A percentile compares a stretch with the other conserved stretches of the same genome.
Evolutionary conservation across 345 rosid species (phyloP).

Genomic region (Gossypioides kirkii): DNA sequence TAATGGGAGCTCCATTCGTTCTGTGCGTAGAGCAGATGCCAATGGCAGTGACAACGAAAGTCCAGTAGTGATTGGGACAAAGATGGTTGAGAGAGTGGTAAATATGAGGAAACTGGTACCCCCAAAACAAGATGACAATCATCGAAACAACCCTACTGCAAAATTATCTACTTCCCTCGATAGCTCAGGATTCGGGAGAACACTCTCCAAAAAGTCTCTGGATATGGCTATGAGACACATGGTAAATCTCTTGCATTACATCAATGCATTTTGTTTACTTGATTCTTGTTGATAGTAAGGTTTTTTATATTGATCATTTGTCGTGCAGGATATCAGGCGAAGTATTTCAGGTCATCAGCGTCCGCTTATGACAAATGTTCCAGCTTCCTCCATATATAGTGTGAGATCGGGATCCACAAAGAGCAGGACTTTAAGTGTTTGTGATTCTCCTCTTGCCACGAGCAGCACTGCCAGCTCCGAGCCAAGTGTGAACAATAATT

Average conservation of each 20-base stretch:
- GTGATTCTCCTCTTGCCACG: conserved; percentile 73
- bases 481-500: conserved; percentile 59
- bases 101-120: conserved; percentile 84
- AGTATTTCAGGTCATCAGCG: conserved; percentile 55
- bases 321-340: conserved; percentile 68
- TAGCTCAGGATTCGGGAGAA: conserved; percentile 69
- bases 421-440: conserved; percentile 49
- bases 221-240: conserved; percentile 92
- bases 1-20: conserved; percentile 38
- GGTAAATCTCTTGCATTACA: conserved; percentile 38
- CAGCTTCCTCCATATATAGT: conserved; percentile 75
- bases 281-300: neutral
- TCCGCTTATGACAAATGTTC: conserved; percentile 63
- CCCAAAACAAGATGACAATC: conserved; percentile 48
- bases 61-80: conserved; percentile 65
- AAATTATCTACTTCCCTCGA: conserved; percentile 49
- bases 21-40: conserved; percentile 30
- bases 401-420: conserved; percentile 51
- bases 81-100: conserved; percentile 87
- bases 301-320: neutral
- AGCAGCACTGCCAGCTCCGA: conserved; percentile 79
- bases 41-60: conserved; percentile 55
- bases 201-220: conserved; percentile 69
- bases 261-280: neutral
- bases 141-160: conserved; percentile 26